Conservation (phyloP, 2,329 filamentous ascomycete species). For the Penicillium sp. region DNA sequence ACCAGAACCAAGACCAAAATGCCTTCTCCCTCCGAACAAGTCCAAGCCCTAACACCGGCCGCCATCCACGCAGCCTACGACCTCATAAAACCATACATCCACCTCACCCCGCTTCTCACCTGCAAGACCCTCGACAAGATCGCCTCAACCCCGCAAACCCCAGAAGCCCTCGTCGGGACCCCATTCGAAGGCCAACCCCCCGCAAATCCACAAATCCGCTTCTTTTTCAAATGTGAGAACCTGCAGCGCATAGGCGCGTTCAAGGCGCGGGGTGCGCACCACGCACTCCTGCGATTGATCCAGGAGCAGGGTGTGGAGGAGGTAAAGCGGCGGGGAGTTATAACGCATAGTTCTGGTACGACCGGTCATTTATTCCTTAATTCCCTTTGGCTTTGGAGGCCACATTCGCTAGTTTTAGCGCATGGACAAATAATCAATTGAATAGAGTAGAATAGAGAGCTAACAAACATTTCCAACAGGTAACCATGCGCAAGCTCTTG, state of each 20-base stretch:
- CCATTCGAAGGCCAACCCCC: conserved; percentile 58
- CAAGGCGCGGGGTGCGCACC: conserved; percentile 87
- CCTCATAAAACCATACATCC: conserved; percentile 72
- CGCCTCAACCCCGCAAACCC: conserved; percentile 68
- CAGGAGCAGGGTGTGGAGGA: conserved; percentile 61
- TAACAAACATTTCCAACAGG: conserved; percentile 52
- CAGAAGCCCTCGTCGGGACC: conserved; percentile 56
- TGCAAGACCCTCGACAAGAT: conserved; percentile 71
- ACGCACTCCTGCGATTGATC: conserved; percentile 72
- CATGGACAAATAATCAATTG: too few relatives aligned
- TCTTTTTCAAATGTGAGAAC: conserved; percentile 98
- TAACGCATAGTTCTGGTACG: conserved; percentile 84
- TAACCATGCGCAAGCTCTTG: conserved; percentile 91
- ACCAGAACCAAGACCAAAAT: conserved; percentile 31
- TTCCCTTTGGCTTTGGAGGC: too few relatives aligned
- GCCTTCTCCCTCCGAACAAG: conserved; percentile 38
- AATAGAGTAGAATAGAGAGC: background rate
- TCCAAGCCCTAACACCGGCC: conserved; percentile 61
- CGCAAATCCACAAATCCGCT: conserved; percentile 63
- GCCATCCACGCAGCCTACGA: conserved; percentile 71
- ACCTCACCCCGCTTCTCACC: conserved; percentile 80
- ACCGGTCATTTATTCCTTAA: background rate
- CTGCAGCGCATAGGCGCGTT: conserved; percentile 88
- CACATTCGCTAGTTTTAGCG: too few relatives aligned
- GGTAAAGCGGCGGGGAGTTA: conserved; percentile 67